phyloP scores from a whole-genome alignment of 73 alveolate genomes.

The Effrenium voratum region DNA sequence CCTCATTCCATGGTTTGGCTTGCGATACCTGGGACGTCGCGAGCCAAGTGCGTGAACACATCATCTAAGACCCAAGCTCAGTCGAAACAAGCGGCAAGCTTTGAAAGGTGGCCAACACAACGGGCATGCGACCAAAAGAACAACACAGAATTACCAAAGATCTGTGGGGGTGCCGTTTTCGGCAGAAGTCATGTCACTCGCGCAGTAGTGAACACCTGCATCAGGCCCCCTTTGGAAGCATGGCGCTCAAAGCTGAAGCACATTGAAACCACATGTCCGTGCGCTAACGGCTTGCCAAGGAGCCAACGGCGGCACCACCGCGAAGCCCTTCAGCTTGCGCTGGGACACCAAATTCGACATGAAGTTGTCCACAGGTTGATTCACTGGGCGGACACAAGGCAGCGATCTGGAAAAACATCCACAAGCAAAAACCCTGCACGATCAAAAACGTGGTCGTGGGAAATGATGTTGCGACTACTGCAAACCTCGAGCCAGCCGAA shows the following conservation, averaged over 20 bases:
- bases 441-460: too few relatives aligned
- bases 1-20: slow-evolving; percentile 59
- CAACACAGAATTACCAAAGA: too few relatives aligned
- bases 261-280: background rate
- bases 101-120: background rate
- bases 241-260: too few relatives aligned
- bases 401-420: background rate
- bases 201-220: too few relatives aligned
- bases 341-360: background rate
- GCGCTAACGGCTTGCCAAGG: background rate
- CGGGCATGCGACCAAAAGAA: background rate
- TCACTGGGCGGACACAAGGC: background rate
- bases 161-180: too few relatives aligned
- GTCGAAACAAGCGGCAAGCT: too few relatives aligned
- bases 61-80: too few relatives aligned
- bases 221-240: too few relatives aligned
- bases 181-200: too few relatives aligned
- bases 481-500: too few relatives aligned
- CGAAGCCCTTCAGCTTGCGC: slow-evolving; percentile 27
- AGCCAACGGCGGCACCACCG: slow-evolving; percentile 31
- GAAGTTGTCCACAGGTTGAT: slow-evolving; percentile 81
- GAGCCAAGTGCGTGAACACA: background rate
- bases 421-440: background rate
- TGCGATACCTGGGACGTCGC: slow-evolving; percentile 7
- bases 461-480: too few relatives aligned